phyloP scores from a whole-genome alignment of 176 grass and related monocot genomes.

The Eragrostis nindensis region DNA sequence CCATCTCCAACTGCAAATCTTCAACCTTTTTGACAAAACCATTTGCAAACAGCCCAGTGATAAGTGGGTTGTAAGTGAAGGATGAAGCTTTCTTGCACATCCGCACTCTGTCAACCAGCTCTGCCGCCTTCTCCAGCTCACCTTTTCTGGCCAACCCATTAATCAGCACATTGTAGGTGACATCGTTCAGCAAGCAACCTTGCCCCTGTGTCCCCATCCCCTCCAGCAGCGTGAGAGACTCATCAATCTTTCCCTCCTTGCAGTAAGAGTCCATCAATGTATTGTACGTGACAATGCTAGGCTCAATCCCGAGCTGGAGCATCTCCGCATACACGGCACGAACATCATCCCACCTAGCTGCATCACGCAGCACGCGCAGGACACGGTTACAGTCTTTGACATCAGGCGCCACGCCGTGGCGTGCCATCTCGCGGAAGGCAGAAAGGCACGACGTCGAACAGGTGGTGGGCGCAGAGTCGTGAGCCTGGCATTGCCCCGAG shows the following conservation, averaged over 20 bases:
- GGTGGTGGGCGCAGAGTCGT: background rate
- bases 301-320: conserved; percentile 41
- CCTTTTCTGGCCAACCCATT: conserved; percentile 53
- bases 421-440: conserved; percentile 58
- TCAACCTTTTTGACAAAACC: conserved; percentile 49
- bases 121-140: conserved; percentile 48
- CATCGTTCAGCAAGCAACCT: conserved; percentile 53
- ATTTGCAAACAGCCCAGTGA: conserved; percentile 48
- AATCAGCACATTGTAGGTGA: conserved; percentile 68
- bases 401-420: conserved; percentile 43
- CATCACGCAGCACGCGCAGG: conserved; percentile 46
- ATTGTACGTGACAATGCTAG: conserved; percentile 62
- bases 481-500: background rate
- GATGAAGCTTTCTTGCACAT: conserved; percentile 43
- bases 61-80: conserved; percentile 68
- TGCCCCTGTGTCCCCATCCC: conserved; percentile 47
- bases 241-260: conserved; percentile 54
- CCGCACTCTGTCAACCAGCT: conserved; percentile 57
- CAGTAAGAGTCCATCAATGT: conserved; percentile 70
- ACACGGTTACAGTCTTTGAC: conserved; percentile 60
- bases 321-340: conserved; percentile 43
- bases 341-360: conserved; percentile 45
- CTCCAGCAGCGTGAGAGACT: conserved; percentile 49
- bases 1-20: conserved; percentile 54
- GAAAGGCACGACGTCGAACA: conserved; percentile 53